Evolutionary conservation across 768 basidiomycete species (phyloP).

Genomic region (Tulasnella sp.): DNA sequence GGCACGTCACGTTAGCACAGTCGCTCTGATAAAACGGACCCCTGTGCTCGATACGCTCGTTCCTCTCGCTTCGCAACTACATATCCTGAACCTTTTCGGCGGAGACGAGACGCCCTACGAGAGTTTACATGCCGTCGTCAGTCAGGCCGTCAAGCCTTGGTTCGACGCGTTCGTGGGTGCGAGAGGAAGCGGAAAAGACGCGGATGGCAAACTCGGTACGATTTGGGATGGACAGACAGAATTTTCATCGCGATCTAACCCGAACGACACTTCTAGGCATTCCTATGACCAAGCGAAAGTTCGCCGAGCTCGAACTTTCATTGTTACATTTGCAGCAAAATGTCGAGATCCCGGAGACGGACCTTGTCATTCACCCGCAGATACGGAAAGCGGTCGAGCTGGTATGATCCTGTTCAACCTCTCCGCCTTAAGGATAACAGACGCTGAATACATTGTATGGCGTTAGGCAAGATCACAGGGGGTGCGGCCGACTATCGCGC

Average conservation of each 20-base stretch:
- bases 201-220: conserved; percentile 70
- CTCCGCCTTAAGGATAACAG: conserved; percentile 16
- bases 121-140: conserved; percentile 88
- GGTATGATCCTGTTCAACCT: conserved; percentile 29
- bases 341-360: conserved; percentile 96
- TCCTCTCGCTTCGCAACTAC: conserved; percentile 75
- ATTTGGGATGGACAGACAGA: background rate
- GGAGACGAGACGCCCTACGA: conserved; percentile 89
- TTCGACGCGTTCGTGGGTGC: conserved; percentile 95
- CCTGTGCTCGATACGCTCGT: conserved; percentile 67
- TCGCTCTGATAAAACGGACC: conserved; percentile 90
- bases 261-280: conserved; percentile 39
- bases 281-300: conserved; percentile 98
- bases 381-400: conserved; percentile 77
- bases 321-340: conserved; percentile 95
- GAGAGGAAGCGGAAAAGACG: conserved; percentile 61
- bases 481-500: conserved; percentile 60
- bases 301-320: conserved; percentile 92
- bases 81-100: conserved; percentile 85
- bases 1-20: conserved; percentile 64
- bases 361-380: conserved; percentile 80
- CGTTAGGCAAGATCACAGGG: conserved; percentile 37
- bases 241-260: background rate
- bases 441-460: background rate
- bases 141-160: conserved; percentile 93